A percentile compares a stretch with the other conserved stretches of the same genome.
Conservation (phyloP, 345 rosid species). For the Salix dunnii region DNA sequence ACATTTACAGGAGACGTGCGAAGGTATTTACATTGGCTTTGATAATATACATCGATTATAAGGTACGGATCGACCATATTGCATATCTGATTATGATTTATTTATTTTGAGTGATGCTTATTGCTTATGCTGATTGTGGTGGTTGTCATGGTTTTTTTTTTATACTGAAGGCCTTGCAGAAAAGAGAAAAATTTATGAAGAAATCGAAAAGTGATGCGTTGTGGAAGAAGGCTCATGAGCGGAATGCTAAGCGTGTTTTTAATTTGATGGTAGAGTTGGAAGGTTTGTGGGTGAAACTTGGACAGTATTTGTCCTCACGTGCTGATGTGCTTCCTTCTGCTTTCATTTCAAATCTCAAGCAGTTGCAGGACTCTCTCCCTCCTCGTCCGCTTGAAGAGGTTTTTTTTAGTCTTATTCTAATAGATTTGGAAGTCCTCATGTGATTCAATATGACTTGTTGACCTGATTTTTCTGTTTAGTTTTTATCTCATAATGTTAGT, state of each 20-base stretch:
- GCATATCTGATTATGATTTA: too few relatives aligned
- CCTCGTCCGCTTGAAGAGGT: slow-evolving; percentile 94
- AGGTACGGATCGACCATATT: slow-evolving; percentile 40
- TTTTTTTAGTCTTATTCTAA: slow-evolving; percentile 12
- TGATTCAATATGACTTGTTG: not conserved
- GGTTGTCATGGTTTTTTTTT: not conserved
- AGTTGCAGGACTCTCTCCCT: slow-evolving; percentile 95
- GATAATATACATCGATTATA: slow-evolving; percentile 75
- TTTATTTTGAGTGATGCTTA: slow-evolving; percentile 12
- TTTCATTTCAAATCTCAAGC: slow-evolving; percentile 68
- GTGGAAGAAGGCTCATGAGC: slow-evolving; percentile 85
- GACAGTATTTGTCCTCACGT: slow-evolving; percentile 92
- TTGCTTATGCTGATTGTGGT: slow-evolving; percentile 5
- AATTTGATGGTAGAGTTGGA: slow-evolving; percentile 66
- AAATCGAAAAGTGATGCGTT: slow-evolving; percentile 48
- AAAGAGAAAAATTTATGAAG: slow-evolving; percentile 69
- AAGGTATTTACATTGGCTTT: slow-evolving; percentile 71
- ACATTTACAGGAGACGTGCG: slow-evolving; percentile 60
- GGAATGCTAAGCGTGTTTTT: slow-evolving; percentile 82
- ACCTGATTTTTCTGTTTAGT: not conserved
- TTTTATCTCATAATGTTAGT: not conserved
- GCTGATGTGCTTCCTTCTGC: slow-evolving; percentile 94
- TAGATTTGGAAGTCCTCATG: not conserved
- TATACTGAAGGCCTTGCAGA: slow-evolving; percentile 56
- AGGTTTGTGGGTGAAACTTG: slow-evolving; percentile 93